Conservation (phyloP, 768 basidiomycete species). For the Tricholoma matsutake region DNA sequence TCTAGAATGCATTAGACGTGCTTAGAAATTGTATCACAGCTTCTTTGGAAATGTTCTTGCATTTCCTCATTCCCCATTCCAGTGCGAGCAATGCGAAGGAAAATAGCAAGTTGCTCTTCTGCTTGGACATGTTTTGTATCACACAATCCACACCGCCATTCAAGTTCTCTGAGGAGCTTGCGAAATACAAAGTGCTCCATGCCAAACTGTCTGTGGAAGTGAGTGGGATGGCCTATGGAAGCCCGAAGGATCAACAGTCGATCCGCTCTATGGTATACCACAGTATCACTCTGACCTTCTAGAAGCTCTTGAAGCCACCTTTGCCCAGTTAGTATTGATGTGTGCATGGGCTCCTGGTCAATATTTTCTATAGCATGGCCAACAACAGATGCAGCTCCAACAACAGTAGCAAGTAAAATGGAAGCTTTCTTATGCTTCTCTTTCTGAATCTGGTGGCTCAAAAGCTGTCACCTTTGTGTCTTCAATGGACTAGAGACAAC, state of each 20-base stretch:
- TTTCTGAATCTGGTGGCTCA: not conserved
- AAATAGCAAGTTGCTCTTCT: conserved; percentile 38
- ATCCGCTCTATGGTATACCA: conserved; percentile 9
- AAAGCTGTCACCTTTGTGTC: not conserved
- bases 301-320: conserved; percentile 24
- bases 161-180: conserved; percentile 23
- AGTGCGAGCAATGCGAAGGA: conserved; percentile 27
- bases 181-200: conserved; percentile 26
- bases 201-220: conserved; percentile 23
- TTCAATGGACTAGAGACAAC: not conserved
- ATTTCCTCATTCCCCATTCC: conserved; percentile 24
- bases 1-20: conserved; percentile 10
- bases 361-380: not conserved
- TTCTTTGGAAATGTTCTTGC: conserved; percentile 35
- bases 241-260: not conserved
- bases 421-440: not conserved
- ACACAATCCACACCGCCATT: conserved; percentile 13
- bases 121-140: conserved; percentile 21
- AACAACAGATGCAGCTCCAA: not conserved
- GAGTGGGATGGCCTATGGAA: conserved; percentile 19
- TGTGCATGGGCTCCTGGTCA: conserved; percentile 11
- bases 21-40: conserved; percentile 37
- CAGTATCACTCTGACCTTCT: no score
- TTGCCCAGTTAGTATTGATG: conserved; percentile 22
- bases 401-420: not conserved